Base-by-base conservation (phyloP, 2,329 filamentous ascomycete genomes). In the Ophiostoma sp. region DNA sequence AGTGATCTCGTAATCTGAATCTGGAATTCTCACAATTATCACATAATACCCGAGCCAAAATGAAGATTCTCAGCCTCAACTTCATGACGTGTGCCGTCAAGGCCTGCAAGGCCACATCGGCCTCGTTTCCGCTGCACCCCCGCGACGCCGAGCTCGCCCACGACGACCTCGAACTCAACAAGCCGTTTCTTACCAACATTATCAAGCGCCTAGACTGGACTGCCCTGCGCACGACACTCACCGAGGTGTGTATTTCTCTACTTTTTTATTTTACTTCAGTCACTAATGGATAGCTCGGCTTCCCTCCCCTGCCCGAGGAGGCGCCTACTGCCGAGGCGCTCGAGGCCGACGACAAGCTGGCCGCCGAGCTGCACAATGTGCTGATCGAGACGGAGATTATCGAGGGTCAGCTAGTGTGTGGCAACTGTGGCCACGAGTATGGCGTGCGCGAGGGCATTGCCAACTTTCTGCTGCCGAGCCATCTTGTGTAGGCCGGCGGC, bases 11-110 rank as follows among this genome's bases (percentile, higher is more conserved):
- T 13, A 11, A 23, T 52, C 48, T 5, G 20, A 31, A 57, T 10
- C 20, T 10, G 48, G 4, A 11, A 23, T 11, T 57, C n/a, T 57
- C 52, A 27, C 23, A 54, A n/a, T 23, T 15, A 13, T 13, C 23
- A 27, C 13, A 27, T 27, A 54, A 23, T 41, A 41, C 10, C 23
- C n/a, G 27, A 20, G 17, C 17, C 62, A 70, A 68, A 27, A 99
- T 99, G 95, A 98, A 98, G 81, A 84, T 98, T 73, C 87, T 98
- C 68, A 97, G 93, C 72, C 89, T 96, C 76, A 98, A 98, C 82
- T 99, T 99, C 81, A 84, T 98, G 74, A 95, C 93, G 76, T 99
- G 95, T 84, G 94, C 95, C 73, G 91, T 96, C 78, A 98, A 97
- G 84, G 85, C 91, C 70, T 99, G 95, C 90, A 97, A 96, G 82